A percentile compares a stretch with the other conserved stretches of the same genome.
Conservation (phyloP, 805 yeast species). For the Clavispora carvajalis region DNA sequence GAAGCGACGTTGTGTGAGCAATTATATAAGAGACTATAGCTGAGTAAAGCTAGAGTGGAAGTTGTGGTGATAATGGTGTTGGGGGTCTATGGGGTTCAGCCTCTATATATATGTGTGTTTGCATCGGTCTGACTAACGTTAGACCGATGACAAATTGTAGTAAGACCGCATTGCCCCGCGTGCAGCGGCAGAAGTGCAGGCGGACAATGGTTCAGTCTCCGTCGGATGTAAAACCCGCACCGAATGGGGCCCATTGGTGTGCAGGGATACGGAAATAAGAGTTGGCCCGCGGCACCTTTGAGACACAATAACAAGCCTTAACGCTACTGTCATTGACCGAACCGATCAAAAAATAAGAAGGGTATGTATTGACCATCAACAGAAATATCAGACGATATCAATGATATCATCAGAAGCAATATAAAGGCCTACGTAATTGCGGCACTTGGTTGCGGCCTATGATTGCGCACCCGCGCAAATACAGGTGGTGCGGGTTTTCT, state of each 20-base stretch:
- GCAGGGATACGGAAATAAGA: not conserved
- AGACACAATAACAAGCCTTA: too few species aligned
- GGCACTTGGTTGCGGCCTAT: not conserved
- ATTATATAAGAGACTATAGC: not conserved
- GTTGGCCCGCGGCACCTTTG: not conserved
- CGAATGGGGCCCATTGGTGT: not conserved
- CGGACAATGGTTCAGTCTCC: not conserved
- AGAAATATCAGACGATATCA: too few species aligned
- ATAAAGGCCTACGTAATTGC: too few species aligned
- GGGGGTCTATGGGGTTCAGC: too few species aligned
- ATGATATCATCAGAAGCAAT: too few species aligned
- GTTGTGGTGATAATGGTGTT: not conserved
- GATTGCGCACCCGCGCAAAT: not conserved
- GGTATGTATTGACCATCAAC: too few species aligned
- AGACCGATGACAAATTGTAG: conserved; percentile 1
- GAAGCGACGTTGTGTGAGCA: not conserved
- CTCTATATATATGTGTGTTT: not conserved
- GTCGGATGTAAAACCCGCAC: not conserved
- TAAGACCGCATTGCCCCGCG: not conserved
- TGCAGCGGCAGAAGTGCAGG: not conserved
- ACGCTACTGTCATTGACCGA: too few species aligned
- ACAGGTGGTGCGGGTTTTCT: not conserved
- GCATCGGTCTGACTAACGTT: not conserved
- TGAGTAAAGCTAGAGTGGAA: not conserved
- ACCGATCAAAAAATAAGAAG: too few species aligned